phyloP scores from a whole-genome alignment of 371 early-diverging fungal species.

The Mucor irregularis region DNA sequence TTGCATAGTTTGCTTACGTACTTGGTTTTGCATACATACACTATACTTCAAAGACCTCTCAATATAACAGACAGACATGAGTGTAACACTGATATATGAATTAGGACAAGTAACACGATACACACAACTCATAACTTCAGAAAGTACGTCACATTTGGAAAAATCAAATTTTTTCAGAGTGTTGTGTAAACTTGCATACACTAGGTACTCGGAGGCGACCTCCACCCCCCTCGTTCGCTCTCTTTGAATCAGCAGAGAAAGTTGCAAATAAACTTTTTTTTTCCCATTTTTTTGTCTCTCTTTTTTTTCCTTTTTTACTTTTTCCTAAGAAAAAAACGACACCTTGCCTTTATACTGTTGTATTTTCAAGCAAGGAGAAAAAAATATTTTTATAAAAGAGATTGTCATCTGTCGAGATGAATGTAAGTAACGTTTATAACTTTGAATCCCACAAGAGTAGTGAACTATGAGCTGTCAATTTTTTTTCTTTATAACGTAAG shows the following conservation, averaged over 20 bases:
- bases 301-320: background rate
- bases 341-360: background rate
- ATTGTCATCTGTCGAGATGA: background rate
- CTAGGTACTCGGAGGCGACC: no score
- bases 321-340: background rate
- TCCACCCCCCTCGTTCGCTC: background rate
- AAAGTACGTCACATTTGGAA: constrained; percentile 5
- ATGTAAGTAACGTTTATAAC: no score
- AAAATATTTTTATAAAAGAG: background rate
- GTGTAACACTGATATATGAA: background rate
- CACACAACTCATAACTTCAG: no score
- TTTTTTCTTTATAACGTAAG: background rate
- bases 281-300: background rate
- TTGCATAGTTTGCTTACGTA: no score
- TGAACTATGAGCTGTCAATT: background rate
- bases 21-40: no score
- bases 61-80: background rate
- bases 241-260: background rate
- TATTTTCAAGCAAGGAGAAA: background rate
- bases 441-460: no score
- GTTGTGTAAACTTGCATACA: background rate
- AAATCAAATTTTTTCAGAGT: background rate
- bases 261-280: background rate
- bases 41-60: no score
- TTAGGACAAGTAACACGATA: constrained; percentile 1